A percentile compares a stretch with the other conserved stretches of the same genome.
Conservation (phyloP, 108 stramenopile genomes). For the Cyclotella atomus region DNA sequence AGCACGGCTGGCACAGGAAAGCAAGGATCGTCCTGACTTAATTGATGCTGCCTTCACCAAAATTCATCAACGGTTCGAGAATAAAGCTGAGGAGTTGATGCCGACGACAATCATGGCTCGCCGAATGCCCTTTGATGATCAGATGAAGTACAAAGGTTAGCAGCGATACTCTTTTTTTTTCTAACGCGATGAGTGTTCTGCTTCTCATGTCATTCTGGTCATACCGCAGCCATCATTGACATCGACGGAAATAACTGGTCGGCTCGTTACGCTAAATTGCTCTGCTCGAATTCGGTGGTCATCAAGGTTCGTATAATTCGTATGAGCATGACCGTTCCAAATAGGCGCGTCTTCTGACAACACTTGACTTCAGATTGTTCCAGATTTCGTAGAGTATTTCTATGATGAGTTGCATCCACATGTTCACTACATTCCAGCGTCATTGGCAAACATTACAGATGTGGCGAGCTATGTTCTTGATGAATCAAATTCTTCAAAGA, state of each 20-base stretch:
- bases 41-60: conserved; percentile 35
- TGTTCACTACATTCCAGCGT: conserved; percentile 43
- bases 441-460: conserved; percentile 26
- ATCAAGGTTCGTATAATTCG: conserved; percentile 22
- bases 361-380: conserved; percentile 13
- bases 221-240: conserved; percentile 36
- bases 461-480: conserved; percentile 13
- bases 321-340: too few species aligned
- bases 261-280: conserved; percentile 29
- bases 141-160: conserved; percentile 51
- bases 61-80: conserved; percentile 3
- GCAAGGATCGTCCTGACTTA: conserved; percentile 23
- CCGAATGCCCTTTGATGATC: conserved; percentile 22
- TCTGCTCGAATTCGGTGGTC: conserved; percentile 40
- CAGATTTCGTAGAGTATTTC: conserved; percentile 42
- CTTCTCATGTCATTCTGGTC: conserved; percentile 4
- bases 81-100: conserved; percentile 2
- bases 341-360: too few species aligned
- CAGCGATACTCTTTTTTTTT: background rate
- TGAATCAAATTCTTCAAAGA: conserved; percentile 17
- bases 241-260: conserved; percentile 47
- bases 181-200: background rate
- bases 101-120: conserved; percentile 5
- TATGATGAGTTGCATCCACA: conserved; percentile 28
- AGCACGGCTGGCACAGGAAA: conserved; percentile 18